Percentiles rank a stretch among this genome's conserved stretches.
These are phyloP conservation scores for Penicillium sumatraense DNA, from an alignment of 2,329 filamentous ascomycete species.

Conservation along the genomic window DNA sequence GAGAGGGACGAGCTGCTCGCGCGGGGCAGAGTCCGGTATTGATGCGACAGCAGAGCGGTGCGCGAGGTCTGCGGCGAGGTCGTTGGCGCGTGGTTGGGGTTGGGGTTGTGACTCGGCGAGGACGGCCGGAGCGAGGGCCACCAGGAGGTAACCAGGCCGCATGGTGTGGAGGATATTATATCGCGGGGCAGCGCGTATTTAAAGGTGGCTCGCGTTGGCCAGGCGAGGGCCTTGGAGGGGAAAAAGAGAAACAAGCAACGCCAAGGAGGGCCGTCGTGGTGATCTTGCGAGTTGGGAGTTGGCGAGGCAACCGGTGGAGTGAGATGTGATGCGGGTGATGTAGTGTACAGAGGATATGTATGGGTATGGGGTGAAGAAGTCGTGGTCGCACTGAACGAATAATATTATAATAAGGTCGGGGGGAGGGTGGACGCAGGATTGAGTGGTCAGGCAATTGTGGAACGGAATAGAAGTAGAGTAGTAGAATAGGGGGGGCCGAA, in stretches of 20 bases:
- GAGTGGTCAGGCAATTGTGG: not conserved
- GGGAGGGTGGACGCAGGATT: not conserved
- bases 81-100: slow-evolving; percentile 6
- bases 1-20: slow-evolving; percentile 4
- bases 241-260: slow-evolving; percentile 28
- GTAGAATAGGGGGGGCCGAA: not conserved
- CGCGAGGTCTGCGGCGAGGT: slow-evolving; percentile 15
- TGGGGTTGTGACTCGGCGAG: slow-evolving; percentile 21
- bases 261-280: slow-evolving; percentile 27
- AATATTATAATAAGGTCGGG: too few relatives aligned
- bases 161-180: slow-evolving; percentile 10
- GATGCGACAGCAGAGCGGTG: slow-evolving; percentile 23
- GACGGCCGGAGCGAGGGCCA: slow-evolving; percentile 23
- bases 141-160: slow-evolving; percentile 23
- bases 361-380: too few relatives aligned
- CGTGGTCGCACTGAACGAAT: too few relatives aligned
- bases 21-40: slow-evolving; percentile 22
- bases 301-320: slow-evolving; percentile 26
- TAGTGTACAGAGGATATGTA: not conserved
- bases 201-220: not conserved
- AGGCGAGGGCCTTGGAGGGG: slow-evolving; percentile 8
- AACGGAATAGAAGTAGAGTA: not conserved
- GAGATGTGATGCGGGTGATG: not conserved
- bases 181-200: not conserved
- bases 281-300: slow-evolving; percentile 19